Evolutionary conservation across 176 grass and related monocot genomes (phyloP).

Genomic region (Cymbopogon citratus): DNA sequence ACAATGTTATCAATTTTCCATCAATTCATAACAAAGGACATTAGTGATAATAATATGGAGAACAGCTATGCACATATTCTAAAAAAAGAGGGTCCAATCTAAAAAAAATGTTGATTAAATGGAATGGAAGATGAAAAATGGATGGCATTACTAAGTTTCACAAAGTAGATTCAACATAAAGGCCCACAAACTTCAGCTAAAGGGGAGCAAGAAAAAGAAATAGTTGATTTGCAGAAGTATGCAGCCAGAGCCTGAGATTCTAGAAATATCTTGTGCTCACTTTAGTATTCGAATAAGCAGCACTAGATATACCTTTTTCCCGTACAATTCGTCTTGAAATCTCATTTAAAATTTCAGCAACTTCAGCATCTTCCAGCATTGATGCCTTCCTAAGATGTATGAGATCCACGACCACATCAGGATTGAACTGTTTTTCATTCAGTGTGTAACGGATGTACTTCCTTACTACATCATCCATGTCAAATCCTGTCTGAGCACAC

Average conservation of each 20-base stretch:
- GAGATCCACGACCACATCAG: constrained; percentile 64
- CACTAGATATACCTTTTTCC: constrained; percentile 59
- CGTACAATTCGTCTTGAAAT: constrained; percentile 84
- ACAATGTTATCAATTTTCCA: not conserved
- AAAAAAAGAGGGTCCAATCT: not conserved
- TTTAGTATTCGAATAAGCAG: constrained; percentile 12
- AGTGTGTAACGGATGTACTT: constrained; percentile 93
- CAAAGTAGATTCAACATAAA: not conserved
- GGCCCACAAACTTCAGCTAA: not conserved
- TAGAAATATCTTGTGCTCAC: not conserved
- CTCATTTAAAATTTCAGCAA: constrained; percentile 89
- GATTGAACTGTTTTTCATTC: constrained; percentile 88
- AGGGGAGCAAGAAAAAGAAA: not conserved
- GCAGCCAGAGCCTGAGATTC: not conserved
- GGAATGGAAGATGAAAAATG: not conserved
- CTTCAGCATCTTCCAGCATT: constrained; percentile 68
- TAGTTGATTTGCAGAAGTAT: not conserved
- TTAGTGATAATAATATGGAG: not conserved
- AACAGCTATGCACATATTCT: not conserved
- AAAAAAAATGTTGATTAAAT: not conserved
- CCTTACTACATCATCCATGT: constrained; percentile 82
- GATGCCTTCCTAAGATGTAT: constrained; percentile 90
- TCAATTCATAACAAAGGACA: not conserved
- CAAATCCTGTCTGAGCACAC: constrained; percentile 77
- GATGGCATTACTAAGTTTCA: not conserved